Conservation (phyloP, 106 monocot genomes). For the Triglochin maritima region DNA sequence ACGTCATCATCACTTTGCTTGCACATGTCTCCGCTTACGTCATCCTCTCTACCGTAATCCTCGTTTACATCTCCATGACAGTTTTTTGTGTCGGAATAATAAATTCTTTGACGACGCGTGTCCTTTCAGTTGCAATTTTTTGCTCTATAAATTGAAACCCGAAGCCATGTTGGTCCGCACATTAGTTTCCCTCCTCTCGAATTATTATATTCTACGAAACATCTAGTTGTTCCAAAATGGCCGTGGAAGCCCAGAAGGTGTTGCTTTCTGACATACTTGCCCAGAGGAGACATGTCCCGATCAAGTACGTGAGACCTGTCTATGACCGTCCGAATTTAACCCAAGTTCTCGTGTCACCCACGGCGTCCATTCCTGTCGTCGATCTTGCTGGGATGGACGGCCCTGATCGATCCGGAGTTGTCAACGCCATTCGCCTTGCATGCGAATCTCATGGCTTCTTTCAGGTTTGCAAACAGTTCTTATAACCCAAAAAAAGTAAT, state of each 20-base stretch:
- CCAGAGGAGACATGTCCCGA: slow-evolving; percentile 6
- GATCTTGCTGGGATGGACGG: slow-evolving; percentile 26
- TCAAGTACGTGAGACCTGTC: slow-evolving; percentile 25
- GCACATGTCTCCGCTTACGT: no score
- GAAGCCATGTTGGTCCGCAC: no score
- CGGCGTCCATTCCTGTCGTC: slow-evolving; percentile 20
- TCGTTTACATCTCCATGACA: no score
- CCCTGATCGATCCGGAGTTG: slow-evolving; percentile 7
- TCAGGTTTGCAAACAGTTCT: slow-evolving; percentile 16
- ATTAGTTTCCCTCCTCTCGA: no score
- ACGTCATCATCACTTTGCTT: no score
- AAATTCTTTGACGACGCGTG: no score
- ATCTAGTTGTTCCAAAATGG: not conserved
- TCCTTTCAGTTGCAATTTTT: no score
- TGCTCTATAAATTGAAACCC: no score
- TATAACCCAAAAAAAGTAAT: not conserved
- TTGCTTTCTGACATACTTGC: slow-evolving; percentile 13
- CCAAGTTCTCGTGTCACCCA: slow-evolving; percentile 7
- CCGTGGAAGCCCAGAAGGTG: not conserved
- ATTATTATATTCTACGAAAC: no score
- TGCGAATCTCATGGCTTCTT: slow-evolving; percentile 46
- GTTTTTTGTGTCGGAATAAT: no score
- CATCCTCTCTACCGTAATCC: no score
- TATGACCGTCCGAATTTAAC: slow-evolving; percentile 33
- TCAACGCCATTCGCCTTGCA: slow-evolving; percentile 28